These are phyloP conservation scores for Coemansia brasiliensis DNA, from an alignment of 192 early-diverging fungal genomes.

Conservation along the genomic window DNA sequence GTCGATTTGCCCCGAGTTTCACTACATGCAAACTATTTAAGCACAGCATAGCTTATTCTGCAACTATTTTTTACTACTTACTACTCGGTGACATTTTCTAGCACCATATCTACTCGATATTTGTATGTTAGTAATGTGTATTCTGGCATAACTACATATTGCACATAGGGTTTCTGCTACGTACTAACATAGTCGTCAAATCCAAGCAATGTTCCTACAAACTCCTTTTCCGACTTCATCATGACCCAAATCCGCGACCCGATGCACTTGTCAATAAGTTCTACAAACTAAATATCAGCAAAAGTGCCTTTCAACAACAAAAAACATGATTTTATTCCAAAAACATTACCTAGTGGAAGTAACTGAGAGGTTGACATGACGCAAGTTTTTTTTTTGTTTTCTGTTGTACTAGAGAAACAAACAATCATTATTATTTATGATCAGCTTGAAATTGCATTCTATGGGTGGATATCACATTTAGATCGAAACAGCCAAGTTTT, in stretches of 20 bases:
- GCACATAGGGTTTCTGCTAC: constrained; percentile 32
- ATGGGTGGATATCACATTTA: constrained; percentile 14
- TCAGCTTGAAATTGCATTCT: constrained; percentile 4
- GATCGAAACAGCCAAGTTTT: neutral
- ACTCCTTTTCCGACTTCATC: constrained; percentile 98
- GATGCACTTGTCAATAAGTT: constrained; percentile 98
- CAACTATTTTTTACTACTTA: constrained; percentile 33
- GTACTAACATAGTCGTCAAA: constrained; percentile 96
- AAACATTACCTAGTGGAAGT: constrained; percentile 50
- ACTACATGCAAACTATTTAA: constrained; percentile 27
- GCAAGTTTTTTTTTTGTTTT: neutral
- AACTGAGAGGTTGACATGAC: constrained; percentile 52
- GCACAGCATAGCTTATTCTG: neutral
- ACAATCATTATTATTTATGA: too few relatives aligned
- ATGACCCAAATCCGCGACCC: constrained; percentile 96
- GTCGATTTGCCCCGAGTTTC: constrained; percentile 72
- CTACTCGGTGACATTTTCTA: constrained; percentile 92
- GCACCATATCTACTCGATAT: constrained; percentile 80
- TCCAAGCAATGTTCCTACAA: constrained; percentile 91
- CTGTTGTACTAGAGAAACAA: too few relatives aligned
- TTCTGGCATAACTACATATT: neutral
- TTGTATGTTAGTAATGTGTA: neutral
- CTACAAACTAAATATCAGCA: constrained; percentile 46
- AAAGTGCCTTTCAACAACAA: neutral
- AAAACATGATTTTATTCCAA: neutral